Base-by-base conservation (phyloP, 2,329 filamentous ascomycete species). In the Pseudopithomyces maydicus region DNA sequence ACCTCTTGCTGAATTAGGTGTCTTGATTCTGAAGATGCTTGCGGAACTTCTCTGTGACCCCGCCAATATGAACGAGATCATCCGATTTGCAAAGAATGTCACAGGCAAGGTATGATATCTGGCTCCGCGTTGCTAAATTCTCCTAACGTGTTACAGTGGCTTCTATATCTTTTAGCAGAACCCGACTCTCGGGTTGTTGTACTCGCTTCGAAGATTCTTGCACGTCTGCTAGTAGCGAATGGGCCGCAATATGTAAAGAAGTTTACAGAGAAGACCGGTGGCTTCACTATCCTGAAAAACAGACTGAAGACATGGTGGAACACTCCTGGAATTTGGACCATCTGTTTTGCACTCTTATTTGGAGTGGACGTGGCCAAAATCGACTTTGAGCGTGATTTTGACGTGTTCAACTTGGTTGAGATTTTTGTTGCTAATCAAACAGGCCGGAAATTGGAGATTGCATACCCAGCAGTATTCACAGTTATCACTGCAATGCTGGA, bases 11-110 rank as follows among this genome's bases (percentile, higher is more conserved):
- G 86, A 92, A 57, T 80, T 96, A 36, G 92, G 91, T 7, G 83
- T 88, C 36, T 87, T 85, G 59, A 85, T 97, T 52, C 79, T 97
- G 19, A 85, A 85, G 61, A 87, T 96, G 77, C 94, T 95, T 69
- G 85, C 89, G 7, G 84, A 88, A 23, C 81, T 97, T 11, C 80
- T 97, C 10, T 97, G 92, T 68, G 87, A 91, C 59, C 86, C 86
- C 66, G 84, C 84, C 20, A 91, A 88, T 62, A 78, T 84, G 10
- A 80, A 80, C 14, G 87, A 89, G 59, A 90, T 97, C 54, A 87
- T 88, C 70, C 95, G 92, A 67, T 98, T 99, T 80, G 91, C 92
- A 5, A 90, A 90, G 70, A 96, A 94, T 1, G 94, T 99, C 8
- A 97, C 94, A 20, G 97, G 96, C 66, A 97, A 97, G 84, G 90